Base-by-base conservation (phyloP, 2,329 filamentous ascomycete genomes). In the Claviceps cyperi region DNA sequence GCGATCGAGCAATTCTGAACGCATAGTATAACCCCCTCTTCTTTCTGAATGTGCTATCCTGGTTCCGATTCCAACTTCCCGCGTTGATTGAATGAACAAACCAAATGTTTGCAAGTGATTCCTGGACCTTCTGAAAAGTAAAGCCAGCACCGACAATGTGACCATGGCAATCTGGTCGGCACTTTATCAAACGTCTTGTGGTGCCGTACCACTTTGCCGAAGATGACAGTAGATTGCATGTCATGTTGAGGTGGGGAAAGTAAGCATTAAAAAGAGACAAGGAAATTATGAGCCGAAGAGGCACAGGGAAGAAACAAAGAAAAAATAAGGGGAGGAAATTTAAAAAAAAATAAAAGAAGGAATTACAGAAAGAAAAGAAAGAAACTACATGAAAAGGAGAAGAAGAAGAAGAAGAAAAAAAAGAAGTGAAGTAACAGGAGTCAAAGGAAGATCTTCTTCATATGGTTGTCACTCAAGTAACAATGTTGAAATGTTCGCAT, bases 1-100 rank as follows among this genome's bases (percentile, higher is more conserved):
- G 3, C 17, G n/a, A 13, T 19, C 39, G 36, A 36, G 17, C 24
- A 8, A 15, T 40, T 19, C 21, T 43, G 14, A 35, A 22, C 21
- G 48, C 38, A 45, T 35, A 45, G 21, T 19, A 8, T 19, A 46
- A 43, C n/a, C 4, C 17, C 37, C 17, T 35, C 39, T 40, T 19
- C 14, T 38, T 40, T 19, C 45, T 22, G 40, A 46, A 36, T 36
- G 22, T 13, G 40, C 22, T 52, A 50, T 52, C 51, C 51, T 46
- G 47, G 43, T n/a, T 28, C 36, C 38, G 8, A 44, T 49, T 45
- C 44, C 48, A 24, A 41, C 50, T 52, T 52, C 48, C 51, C 50
- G 51, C 50, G 48, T 48, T 52, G 43, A 47, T 35, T 32, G 39
- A 43, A 49, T 47, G 47, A 19, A 46, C 36, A 24, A 40, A 38